These are phyloP conservation scores for Aegilops tauschii DNA, from an alignment of 176 grass and related monocot species.

Conservation along the genomic window DNA sequence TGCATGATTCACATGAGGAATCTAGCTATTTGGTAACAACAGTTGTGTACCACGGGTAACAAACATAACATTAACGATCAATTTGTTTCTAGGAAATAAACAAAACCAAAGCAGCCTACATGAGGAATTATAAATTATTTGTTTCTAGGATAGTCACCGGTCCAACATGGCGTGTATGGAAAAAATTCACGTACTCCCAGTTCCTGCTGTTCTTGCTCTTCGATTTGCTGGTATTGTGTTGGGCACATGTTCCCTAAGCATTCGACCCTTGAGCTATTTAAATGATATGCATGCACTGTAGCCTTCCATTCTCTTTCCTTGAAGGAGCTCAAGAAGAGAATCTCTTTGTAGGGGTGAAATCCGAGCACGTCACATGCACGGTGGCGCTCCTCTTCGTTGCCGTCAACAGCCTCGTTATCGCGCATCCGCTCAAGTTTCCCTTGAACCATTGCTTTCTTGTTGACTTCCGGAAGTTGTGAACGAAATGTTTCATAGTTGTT, in stretches of 20 bases:
- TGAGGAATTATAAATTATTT: neutral
- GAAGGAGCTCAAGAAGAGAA: neutral
- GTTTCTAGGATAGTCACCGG: neutral
- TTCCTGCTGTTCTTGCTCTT: neutral
- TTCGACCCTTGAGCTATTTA: neutral
- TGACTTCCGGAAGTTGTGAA: neutral
- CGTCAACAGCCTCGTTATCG: too few species aligned
- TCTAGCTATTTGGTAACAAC: neutral
- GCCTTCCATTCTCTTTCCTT: neutral
- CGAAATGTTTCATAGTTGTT: neutral
- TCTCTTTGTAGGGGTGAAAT: neutral
- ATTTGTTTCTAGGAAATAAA: neutral
- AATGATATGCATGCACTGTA: neutral
- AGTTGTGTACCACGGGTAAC: neutral
- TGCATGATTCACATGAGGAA: neutral
- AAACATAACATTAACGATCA: neutral
- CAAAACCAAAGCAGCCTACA: neutral
- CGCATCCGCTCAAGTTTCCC: neutral
- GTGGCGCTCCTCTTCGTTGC: too few species aligned
- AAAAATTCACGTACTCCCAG: neutral
- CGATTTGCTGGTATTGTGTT: neutral
- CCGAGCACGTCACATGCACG: neutral
- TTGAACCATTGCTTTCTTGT: neutral
- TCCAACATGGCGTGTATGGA: neutral
- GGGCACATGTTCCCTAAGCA: neutral